These are phyloP conservation scores for Trichophyton simii DNA, from an alignment of 2,329 filamentous ascomycete species.

Conservation along the genomic window DNA sequence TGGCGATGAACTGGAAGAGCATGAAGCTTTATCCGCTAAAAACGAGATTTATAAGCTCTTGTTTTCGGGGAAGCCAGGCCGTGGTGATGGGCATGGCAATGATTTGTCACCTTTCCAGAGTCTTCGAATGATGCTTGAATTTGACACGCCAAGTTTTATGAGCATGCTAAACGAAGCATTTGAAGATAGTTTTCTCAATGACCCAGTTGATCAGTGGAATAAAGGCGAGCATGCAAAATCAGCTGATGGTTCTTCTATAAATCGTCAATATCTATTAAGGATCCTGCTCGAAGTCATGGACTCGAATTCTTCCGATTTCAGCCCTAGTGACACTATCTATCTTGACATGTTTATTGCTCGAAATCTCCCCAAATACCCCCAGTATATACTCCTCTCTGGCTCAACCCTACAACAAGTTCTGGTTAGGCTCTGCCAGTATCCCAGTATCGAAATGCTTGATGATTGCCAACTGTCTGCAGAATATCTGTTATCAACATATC, in stretches of 20 bases:
- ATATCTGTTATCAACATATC: slow-evolving; percentile 86
- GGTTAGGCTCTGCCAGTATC: slow-evolving; percentile 70
- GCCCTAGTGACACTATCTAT: slow-evolving; percentile 73
- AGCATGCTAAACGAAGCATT: slow-evolving; percentile 96
- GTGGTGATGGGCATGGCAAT: neutral
- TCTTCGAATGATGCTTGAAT: slow-evolving; percentile 69
- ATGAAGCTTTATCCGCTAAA: slow-evolving; percentile 64
- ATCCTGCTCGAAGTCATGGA: slow-evolving; percentile 89
- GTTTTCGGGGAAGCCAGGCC: slow-evolving; percentile 58
- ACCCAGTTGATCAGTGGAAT: slow-evolving; percentile 51
- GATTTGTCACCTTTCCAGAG: slow-evolving; percentile 65
- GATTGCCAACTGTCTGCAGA: slow-evolving; percentile 96
- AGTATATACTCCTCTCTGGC: slow-evolving; percentile 83
- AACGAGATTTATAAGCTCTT: slow-evolving; percentile 84
- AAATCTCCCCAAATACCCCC: slow-evolving; percentile 90
- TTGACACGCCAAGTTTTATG: slow-evolving; percentile 82
- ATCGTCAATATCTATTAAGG: slow-evolving; percentile 82
- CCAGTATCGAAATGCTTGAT: slow-evolving; percentile 65
- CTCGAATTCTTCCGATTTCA: slow-evolving; percentile 50
- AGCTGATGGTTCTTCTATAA: slow-evolving; percentile 50
- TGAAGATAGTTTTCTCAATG: slow-evolving; percentile 86
- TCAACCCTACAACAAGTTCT: slow-evolving; percentile 73
- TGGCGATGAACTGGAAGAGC: slow-evolving; percentile 59
- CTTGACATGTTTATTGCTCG: slow-evolving; percentile 97
- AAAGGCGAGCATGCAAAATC: slow-evolving; percentile 51